A percentile compares a stretch with the other conserved stretches of the same genome.
Conservation (phyloP, 257 asterid genomes). For the Anisodus acutangulus region DNA sequence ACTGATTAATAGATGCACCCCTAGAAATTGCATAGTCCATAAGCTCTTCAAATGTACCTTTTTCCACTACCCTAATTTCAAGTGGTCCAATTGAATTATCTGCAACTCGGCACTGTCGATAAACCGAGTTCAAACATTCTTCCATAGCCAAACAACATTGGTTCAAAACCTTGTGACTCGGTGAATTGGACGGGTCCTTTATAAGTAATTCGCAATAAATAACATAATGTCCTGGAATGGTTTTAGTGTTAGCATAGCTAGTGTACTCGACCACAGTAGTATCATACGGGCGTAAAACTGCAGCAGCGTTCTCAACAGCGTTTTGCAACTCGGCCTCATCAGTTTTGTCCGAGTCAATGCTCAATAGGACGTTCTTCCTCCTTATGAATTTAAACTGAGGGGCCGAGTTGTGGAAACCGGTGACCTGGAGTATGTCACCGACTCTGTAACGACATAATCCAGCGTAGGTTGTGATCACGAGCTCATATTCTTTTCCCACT, state of each 20-base stretch:
- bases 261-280: slow-evolving; percentile 71
- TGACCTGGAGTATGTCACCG: slow-evolving; percentile 78
- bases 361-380: slow-evolving; percentile 66
- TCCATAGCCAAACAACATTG: slow-evolving; percentile 65
- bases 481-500: slow-evolving; percentile 73
- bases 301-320: slow-evolving; percentile 61
- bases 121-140: slow-evolving; percentile 72
- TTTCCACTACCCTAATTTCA: slow-evolving; percentile 73
- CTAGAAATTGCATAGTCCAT: slow-evolving; percentile 82
- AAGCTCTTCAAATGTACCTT: slow-evolving; percentile 77
- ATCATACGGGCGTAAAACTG: slow-evolving; percentile 37
- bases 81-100: slow-evolving; percentile 83
- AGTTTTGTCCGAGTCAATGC: slow-evolving; percentile 77
- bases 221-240: slow-evolving; percentile 82
- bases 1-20: slow-evolving; percentile 86
- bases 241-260: slow-evolving; percentile 59
- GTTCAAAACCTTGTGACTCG: slow-evolving; percentile 46
- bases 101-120: slow-evolving; percentile 74
- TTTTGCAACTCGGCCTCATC: slow-evolving; percentile 73
- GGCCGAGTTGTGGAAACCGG: slow-evolving; percentile 63
- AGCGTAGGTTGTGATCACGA: slow-evolving; percentile 69
- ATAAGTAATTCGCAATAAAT: slow-evolving; percentile 65
- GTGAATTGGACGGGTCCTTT: slow-evolving; percentile 44
- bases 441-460: slow-evolving; percentile 80
- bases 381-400: slow-evolving; percentile 75